phyloP scores from a whole-genome alignment of 768 basidiomycete species.

The Rossbeevera mucosa region DNA sequence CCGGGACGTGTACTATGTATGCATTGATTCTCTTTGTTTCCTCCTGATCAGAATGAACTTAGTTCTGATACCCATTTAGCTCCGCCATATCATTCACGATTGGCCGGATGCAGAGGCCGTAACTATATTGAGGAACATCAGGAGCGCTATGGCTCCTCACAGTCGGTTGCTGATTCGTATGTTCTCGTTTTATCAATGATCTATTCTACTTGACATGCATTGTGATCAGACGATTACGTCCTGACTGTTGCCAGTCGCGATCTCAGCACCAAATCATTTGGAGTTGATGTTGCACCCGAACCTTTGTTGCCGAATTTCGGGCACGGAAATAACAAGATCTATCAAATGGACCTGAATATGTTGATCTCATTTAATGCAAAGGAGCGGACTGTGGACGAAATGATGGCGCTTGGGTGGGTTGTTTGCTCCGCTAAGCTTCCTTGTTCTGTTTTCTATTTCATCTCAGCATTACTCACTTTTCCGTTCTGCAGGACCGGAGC shows the following conservation, averaged over 20 bases:
- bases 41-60: background rate
- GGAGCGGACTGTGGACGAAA: conserved; percentile 41
- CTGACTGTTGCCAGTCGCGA: conserved; percentile 10
- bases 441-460: background rate
- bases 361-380: conserved; percentile 38
- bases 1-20: background rate
- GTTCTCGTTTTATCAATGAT: conserved; percentile 3
- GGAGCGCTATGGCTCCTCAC: conserved; percentile 25
- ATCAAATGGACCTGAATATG: conserved; percentile 46
- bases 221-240: conserved; percentile 21
- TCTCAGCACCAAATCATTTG: conserved; percentile 1
- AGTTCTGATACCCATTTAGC: conserved; percentile 7
- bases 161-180: conserved; percentile 33
- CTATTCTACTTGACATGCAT: background rate
- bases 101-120: conserved; percentile 34
- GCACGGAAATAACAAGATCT: conserved; percentile 35
- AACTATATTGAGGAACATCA: conserved; percentile 28
- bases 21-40: background rate
- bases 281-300: conserved; percentile 34
- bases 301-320: conserved; percentile 48
- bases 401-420: conserved; percentile 31
- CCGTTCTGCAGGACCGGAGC: conserved; percentile 11
- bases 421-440: background rate
- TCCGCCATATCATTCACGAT: conserved; percentile 32
- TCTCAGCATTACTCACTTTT: background rate